These are phyloP conservation scores for Ormosia emarginata DNA, from an alignment of 306 rosid genomes.

Conservation along the genomic window DNA sequence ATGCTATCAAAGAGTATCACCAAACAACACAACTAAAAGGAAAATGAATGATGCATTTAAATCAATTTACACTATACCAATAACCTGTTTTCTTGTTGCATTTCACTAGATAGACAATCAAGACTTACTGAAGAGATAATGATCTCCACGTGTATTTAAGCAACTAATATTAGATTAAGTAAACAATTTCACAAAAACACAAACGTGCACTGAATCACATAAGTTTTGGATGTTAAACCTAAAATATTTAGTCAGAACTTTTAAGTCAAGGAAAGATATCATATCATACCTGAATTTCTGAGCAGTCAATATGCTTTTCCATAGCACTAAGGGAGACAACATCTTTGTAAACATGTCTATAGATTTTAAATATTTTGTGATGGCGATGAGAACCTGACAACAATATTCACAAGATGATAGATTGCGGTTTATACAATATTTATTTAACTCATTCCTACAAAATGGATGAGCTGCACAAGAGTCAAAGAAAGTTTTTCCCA, in stretches of 20 bases:
- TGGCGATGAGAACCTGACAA: slow-evolving; percentile 31
- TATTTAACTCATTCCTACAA: slow-evolving; percentile 34
- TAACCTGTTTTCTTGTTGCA: no score
- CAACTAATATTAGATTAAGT: not conserved
- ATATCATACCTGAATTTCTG: slow-evolving; percentile 53
- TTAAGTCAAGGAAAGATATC: not conserved
- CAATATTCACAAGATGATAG: slow-evolving; percentile 41
- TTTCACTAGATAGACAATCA: not conserved
- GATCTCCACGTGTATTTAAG: not conserved
- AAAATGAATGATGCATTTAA: not conserved
- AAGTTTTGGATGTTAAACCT: not conserved
- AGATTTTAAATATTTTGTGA: slow-evolving; percentile 36
- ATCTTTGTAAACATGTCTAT: slow-evolving; percentile 41
- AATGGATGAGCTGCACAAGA: slow-evolving; percentile 24
- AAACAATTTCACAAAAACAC: not conserved
- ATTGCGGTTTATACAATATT: slow-evolving; percentile 43
- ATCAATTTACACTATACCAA: no score
- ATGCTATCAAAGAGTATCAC: not conserved
- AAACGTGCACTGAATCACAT: not conserved
- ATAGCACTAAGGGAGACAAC: slow-evolving; percentile 41
- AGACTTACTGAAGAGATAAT: not conserved
- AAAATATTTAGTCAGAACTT: not conserved
- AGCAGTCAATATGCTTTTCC: slow-evolving; percentile 41
- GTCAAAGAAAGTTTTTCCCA: slow-evolving; percentile 27
- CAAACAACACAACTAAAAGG: not conserved